These are phyloP conservation scores for Aspergillus brunneoviolaceus DNA, from an alignment of 2,329 filamentous ascomycete species.

Conservation along the genomic window DNA sequence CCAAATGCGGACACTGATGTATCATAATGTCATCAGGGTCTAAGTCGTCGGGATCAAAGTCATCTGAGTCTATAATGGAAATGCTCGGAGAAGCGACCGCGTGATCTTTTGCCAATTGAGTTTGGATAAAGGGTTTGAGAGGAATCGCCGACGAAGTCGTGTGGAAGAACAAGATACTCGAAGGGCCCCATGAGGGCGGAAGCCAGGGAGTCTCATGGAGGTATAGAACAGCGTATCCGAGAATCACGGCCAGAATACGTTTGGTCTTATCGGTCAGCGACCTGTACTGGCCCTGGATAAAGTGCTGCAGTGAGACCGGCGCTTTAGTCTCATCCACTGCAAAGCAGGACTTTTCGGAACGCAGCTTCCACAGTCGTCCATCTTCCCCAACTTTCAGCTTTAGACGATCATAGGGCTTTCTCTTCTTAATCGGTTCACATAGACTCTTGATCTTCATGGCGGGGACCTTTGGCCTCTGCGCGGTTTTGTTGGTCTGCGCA, in stretches of 20 bases:
- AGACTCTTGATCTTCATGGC: conserved; percentile 1
- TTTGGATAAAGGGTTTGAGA: conserved; percentile 9
- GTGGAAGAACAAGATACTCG: conserved; percentile 8
- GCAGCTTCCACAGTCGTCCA: conserved; percentile 9
- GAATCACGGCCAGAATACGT: conserved; percentile 6
- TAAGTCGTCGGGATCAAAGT: background rate
- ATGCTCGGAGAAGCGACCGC: background rate
- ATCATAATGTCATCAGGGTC: conserved; percentile 11
- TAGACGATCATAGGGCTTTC: too few relatives aligned
- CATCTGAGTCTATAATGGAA: background rate
- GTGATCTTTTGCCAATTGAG: background rate
- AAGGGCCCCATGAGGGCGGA: background rate
- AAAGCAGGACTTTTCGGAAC: conserved; percentile 1
- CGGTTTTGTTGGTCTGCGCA: too few relatives aligned
- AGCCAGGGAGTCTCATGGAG: conserved; percentile 10
- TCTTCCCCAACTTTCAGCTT: background rate
- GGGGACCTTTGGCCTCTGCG: too few relatives aligned
- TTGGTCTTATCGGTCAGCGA: conserved; percentile 12
- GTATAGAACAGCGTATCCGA: conserved; percentile 9
- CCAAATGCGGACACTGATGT: conserved; percentile 8
- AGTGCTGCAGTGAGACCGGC: conserved; percentile 3
- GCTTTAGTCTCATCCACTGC: background rate
- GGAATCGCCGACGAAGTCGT: background rate
- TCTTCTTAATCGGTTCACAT: background rate
- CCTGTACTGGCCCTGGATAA: background rate